Conservation (phyloP, 1,284 basidiomycete genomes). For the Taiwanofungus camphoratus region DNA sequence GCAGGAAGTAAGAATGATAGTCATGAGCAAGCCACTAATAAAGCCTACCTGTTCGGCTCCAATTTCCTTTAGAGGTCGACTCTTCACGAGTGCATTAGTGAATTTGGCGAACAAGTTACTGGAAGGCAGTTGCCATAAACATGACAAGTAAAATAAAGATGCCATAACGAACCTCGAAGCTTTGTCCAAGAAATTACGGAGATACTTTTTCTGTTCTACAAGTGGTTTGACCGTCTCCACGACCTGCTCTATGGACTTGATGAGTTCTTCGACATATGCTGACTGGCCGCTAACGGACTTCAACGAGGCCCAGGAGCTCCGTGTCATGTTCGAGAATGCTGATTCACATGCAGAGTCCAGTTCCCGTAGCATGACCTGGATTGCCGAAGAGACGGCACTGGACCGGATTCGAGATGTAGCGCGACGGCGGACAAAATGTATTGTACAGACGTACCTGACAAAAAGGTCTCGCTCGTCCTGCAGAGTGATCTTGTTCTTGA, state of each 20-base stretch:
- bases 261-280: conserved; percentile 72
- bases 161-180: conserved; percentile 59
- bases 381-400: conserved; percentile 79
- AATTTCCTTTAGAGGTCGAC: conserved; percentile 81
- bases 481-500: conserved; percentile 75
- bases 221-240: conserved; percentile 62
- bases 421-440: too few species aligned
- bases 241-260: conserved; percentile 58
- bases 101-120: conserved; percentile 83
- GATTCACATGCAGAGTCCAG: conserved; percentile 78
- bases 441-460: conserved; percentile 52
- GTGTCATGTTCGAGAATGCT: conserved; percentile 68
- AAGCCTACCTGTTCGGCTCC: conserved; percentile 83
- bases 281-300: conserved; percentile 86
- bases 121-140: conserved; percentile 6
- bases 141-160: neutral
- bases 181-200: conserved; percentile 89
- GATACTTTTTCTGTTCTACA: conserved; percentile 90
- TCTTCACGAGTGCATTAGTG: conserved; percentile 82
- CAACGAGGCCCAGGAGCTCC: conserved; percentile 70
- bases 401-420: neutral
- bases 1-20: conserved; percentile 10
- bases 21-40: conserved; percentile 2
- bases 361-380: conserved; percentile 74
- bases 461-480: conserved; percentile 87